Conservation (phyloP, 495 filamentous ascomycete species). For the Penicillium riverlandense region DNA sequence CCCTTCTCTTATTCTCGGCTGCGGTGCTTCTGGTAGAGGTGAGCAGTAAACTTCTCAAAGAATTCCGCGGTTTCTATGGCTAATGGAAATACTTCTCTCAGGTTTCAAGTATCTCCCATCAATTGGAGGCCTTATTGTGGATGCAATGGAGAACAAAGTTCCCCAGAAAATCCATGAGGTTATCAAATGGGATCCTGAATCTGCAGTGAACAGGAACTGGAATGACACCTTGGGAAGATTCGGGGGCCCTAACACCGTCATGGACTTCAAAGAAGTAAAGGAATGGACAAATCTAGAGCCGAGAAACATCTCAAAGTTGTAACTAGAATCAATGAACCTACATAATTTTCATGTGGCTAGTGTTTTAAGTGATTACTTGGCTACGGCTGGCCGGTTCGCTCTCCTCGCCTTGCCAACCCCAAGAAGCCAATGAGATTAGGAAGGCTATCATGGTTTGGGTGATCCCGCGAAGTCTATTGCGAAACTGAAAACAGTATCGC, state of each 20-base stretch:
- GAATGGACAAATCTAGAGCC: slow-evolving; percentile 13
- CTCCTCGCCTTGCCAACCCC: too few species aligned
- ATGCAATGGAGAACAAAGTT: slow-evolving; percentile 25
- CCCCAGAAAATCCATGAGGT: slow-evolving; percentile 20
- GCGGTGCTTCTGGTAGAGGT: slow-evolving; percentile 29
- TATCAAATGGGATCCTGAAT: slow-evolving; percentile 35
- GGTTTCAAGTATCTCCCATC: slow-evolving; percentile 34
- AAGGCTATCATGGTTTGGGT: too few species aligned
- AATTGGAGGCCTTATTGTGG: slow-evolving; percentile 28
- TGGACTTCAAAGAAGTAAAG: slow-evolving; percentile 31
- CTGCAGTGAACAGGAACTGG: slow-evolving; percentile 30
- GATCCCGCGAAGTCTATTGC: too few species aligned
- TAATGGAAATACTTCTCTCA: not conserved
- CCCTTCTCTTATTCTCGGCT: slow-evolving; percentile 27
- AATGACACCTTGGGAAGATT: slow-evolving; percentile 28
- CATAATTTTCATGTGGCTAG: too few species aligned
- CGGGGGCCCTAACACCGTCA: slow-evolving; percentile 28
- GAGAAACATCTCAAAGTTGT: slow-evolving; percentile 12
- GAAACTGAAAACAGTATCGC: too few species aligned
- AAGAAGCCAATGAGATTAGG: too few species aligned
- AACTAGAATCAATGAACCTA: not conserved
- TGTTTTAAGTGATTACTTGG: too few species aligned
- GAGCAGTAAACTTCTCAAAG: not conserved
- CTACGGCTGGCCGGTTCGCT: too few species aligned
- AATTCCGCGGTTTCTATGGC: not conserved